These are phyloP conservation scores for Trichoderma sp. DNA, from an alignment of 2,329 filamentous ascomycete genomes.

Conservation along the genomic window DNA sequence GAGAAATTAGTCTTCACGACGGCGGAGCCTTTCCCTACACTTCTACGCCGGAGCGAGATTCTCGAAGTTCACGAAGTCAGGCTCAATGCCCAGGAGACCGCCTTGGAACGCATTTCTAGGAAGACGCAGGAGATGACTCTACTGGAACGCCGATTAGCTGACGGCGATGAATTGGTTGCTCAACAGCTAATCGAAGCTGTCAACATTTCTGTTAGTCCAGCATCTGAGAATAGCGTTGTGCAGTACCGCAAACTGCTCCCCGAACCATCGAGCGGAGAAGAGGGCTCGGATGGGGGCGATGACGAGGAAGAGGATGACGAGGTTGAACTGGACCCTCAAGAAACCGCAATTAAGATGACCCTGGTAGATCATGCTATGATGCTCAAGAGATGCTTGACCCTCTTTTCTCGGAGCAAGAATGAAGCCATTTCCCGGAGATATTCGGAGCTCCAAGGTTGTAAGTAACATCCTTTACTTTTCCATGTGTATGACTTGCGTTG, in stretches of 20 bases:
- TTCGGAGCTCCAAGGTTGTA: conserved; percentile 64
- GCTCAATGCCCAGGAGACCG: conserved; percentile 78
- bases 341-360: conserved; percentile 79
- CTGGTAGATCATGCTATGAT: conserved; percentile 86
- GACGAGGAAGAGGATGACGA: conserved; percentile 41
- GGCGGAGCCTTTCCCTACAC: conserved; percentile 85
- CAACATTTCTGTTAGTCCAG: conserved; percentile 70
- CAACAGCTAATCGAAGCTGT: conserved; percentile 72
- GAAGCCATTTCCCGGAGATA: conserved; percentile 55
- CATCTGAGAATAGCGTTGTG: conserved; percentile 73
- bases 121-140: conserved; percentile 83
- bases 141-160: conserved; percentile 70
- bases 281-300: conserved; percentile 32
- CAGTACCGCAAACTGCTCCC: conserved; percentile 75
- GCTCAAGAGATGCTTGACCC: conserved; percentile 75
- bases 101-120: conserved; percentile 81
- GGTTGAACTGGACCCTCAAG: conserved; percentile 55
- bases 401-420: conserved; percentile 64
- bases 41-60: conserved; percentile 84
- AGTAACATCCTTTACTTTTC: conserved; percentile 31
- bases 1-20: conserved; percentile 85
- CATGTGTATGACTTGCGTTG: background rate
- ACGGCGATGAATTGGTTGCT: conserved; percentile 69
- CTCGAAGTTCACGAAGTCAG: conserved; percentile 63
- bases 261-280: conserved; percentile 37